phyloP scores from a whole-genome alignment of 352 stramenopile species.

The Phytophthora sp. region DNA sequence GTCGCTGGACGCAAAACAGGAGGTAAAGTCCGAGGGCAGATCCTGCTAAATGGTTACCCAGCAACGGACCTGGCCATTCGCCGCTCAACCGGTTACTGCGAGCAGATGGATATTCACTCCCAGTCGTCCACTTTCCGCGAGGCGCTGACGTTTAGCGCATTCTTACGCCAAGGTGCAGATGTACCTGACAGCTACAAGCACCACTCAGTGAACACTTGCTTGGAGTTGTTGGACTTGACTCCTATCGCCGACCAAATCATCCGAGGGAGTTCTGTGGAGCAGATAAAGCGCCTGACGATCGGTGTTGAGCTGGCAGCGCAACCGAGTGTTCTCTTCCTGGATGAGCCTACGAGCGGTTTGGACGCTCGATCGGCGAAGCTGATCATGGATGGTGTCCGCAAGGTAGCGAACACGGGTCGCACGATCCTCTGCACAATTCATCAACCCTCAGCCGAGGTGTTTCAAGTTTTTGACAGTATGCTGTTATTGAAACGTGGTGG shows the following conservation, averaged over 20 bases:
- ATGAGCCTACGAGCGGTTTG: conserved; percentile 20
- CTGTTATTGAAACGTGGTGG: conserved; percentile 18
- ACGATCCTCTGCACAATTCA: conserved; percentile 18
- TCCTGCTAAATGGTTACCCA: conserved; percentile 14
- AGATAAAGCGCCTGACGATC: conserved; percentile 26
- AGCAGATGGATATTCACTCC: conserved; percentile 23
- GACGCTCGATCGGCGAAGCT: conserved; percentile 21
- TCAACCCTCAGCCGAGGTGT: conserved; percentile 17
- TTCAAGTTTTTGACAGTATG: conserved; percentile 17
- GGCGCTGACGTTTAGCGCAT: conserved; percentile 15
- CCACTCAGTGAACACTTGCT: conserved; percentile 8
- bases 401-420: conserved; percentile 10
- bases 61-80: conserved; percentile 15
- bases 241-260: conserved; percentile 24
- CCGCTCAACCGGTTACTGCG: conserved; percentile 16
- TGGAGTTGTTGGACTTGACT: conserved; percentile 10
- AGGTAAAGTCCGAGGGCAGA: conserved; percentile 11
- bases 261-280: conserved; percentile 22
- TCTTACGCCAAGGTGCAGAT: conserved; percentile 11
- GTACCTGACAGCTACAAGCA: conserved; percentile 13
- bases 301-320: conserved; percentile 14
- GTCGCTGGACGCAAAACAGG: conserved; percentile 19
- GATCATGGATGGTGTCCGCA: conserved; percentile 26
- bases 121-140: conserved; percentile 16
- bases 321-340: conserved; percentile 19